These are phyloP conservation scores for Chlorella vulgaris DNA, from an alignment of 139 green algal species.

Conservation along the genomic window DNA sequence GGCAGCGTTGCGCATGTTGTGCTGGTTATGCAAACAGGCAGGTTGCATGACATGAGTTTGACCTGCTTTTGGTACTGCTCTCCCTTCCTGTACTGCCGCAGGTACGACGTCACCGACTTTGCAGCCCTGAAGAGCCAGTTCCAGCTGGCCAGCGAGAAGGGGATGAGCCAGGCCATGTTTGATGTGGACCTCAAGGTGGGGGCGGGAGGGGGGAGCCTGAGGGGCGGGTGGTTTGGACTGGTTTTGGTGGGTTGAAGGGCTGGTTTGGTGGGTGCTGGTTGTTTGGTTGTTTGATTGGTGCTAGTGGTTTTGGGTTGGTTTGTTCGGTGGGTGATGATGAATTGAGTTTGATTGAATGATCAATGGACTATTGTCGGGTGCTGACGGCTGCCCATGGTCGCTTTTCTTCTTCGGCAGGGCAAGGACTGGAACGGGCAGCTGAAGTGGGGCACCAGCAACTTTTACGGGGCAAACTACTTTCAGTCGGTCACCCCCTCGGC, in stretches of 20 bases:
- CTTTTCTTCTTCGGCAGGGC: conserved; percentile 59
- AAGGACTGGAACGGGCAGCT: conserved; percentile 95
- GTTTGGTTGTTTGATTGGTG: no score
- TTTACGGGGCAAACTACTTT: conserved; percentile 92
- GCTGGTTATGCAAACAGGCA: no score
- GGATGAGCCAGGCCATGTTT: conserved; percentile 71
- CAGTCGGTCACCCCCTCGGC: conserved; percentile 91
- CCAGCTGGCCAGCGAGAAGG: conserved; percentile 81
- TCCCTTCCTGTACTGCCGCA: conserved; percentile 39
- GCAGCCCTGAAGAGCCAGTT: conserved; percentile 84
- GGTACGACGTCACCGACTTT: conserved; percentile 83
- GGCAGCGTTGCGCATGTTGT: no score
- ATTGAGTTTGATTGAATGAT: neutral
- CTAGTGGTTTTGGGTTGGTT: no score
- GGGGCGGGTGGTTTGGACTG: no score
- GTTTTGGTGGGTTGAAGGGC: no score
- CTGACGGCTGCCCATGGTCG: neutral
- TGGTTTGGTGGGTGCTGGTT: neutral
- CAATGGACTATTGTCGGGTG: neutral
- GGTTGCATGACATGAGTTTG: no score
- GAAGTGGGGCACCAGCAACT: conserved; percentile 90
- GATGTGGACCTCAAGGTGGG: conserved; percentile 65
- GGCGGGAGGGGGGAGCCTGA: neutral
- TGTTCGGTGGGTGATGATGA: neutral
- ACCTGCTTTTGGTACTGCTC: neutral